Evolutionary conservation across 2,329 filamentous ascomycete genomes (phyloP).

Genomic region (Chaetomium olivaceum): DNA sequence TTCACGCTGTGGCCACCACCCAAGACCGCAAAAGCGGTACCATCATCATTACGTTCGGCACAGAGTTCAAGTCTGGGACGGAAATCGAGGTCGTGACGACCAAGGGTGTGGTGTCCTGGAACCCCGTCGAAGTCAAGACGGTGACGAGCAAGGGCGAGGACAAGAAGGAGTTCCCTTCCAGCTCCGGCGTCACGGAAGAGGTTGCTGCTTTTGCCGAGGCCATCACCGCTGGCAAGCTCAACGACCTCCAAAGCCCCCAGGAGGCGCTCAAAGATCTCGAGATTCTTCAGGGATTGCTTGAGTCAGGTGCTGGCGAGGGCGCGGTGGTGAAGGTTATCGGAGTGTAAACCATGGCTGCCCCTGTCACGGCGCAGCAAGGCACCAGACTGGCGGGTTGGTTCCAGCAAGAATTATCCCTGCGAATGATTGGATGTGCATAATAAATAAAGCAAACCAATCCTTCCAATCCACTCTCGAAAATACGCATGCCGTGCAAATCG

Average conservation of each 20-base stretch:
- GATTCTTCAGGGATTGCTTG: conserved; percentile 36
- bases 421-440: not conserved
- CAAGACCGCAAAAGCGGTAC: conserved; percentile 32
- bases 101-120: conserved; percentile 35
- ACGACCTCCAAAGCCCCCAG: conserved; percentile 33
- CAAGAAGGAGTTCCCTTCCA: conserved; percentile 28
- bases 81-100: conserved; percentile 36
- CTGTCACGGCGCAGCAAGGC: not conserved
- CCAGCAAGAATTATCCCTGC: not conserved
- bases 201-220: conserved; percentile 36
- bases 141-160: conserved; percentile 24
- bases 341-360: not conserved
- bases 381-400: not conserved
- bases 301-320: conserved; percentile 32
- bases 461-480: not conserved
- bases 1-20: conserved; percentile 53
- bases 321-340: conserved; percentile 23
- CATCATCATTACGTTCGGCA: conserved; percentile 37
- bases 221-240: conserved; percentile 30
- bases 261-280: conserved; percentile 38
- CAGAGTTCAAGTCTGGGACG: conserved; percentile 36
- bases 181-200: conserved; percentile 36
- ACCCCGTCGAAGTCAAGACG: conserved; percentile 29
- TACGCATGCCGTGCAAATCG: not conserved
- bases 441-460: not conserved